Evolutionary conservation across 2,329 filamentous ascomycete genomes (phyloP).

Genomic region (Penicillium psychrosexuale): DNA sequence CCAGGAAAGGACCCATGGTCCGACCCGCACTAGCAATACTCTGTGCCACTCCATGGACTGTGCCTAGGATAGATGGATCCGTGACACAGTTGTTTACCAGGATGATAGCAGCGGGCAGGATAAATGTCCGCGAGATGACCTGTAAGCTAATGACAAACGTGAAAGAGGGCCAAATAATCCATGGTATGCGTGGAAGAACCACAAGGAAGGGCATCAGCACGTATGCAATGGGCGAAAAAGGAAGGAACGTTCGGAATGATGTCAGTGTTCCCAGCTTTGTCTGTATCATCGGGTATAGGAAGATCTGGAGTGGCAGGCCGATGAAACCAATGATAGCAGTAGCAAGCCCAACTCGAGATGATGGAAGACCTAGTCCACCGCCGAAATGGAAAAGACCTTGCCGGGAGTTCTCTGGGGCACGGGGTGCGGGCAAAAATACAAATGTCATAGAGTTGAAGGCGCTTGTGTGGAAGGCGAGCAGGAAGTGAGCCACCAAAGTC

Average conservation of each 20-base stretch:
- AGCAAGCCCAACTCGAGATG: constrained; percentile 68
- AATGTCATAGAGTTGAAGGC: constrained; percentile 76
- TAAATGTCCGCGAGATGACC: constrained; percentile 70
- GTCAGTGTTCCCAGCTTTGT: constrained; percentile 64
- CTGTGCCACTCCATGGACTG: constrained; percentile 59
- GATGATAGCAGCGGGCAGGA: constrained; percentile 58
- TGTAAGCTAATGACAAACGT: constrained; percentile 63
- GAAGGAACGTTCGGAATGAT: constrained; percentile 66
- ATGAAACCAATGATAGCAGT: constrained; percentile 74
- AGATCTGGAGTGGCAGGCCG: constrained; percentile 69
- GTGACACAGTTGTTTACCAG: constrained; percentile 60
- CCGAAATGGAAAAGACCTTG: constrained; percentile 56
- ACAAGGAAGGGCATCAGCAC: constrained; percentile 67
- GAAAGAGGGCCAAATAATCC: constrained; percentile 63
- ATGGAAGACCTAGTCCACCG: constrained; percentile 71
- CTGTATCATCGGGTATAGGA: constrained; percentile 68
- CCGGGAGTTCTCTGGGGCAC: constrained; percentile 47
- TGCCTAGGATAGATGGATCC: constrained; percentile 55
- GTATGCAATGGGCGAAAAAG: constrained; percentile 69
- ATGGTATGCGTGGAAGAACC: constrained; percentile 57
- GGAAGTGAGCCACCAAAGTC: constrained; percentile 61
- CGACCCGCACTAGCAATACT: constrained; percentile 54
- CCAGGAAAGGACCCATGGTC: constrained; percentile 55
- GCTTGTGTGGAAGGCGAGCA: constrained; percentile 70
- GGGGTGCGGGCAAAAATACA: constrained; percentile 71